Conservation (phyloP, 2,329 filamentous ascomycete species). For the Pseudogymnoascus sp. region DNA sequence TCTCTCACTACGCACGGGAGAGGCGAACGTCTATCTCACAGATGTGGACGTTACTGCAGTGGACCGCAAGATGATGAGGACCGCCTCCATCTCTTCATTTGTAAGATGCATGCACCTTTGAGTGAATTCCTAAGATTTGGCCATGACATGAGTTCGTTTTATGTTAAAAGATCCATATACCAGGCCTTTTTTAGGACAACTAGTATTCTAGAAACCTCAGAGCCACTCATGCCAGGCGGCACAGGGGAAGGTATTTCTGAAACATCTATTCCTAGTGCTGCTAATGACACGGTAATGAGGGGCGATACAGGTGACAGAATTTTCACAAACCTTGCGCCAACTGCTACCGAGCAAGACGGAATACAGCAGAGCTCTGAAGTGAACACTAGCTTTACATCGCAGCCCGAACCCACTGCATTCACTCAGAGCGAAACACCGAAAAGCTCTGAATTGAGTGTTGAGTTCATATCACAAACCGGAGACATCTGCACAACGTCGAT, state of each 20-base stretch:
- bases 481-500: background rate
- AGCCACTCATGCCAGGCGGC: background rate
- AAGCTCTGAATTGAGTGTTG: background rate
- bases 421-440: background rate
- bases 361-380: background rate
- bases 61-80: constrained; percentile 11
- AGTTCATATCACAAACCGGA: background rate
- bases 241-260: background rate
- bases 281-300: background rate
- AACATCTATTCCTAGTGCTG: background rate
- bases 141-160: constrained; percentile 16
- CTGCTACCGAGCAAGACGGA: background rate
- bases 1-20: constrained; percentile 9
- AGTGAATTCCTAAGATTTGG: constrained; percentile 8
- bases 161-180: constrained; percentile 14
- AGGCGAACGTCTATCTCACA: constrained; percentile 11
- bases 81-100: constrained; percentile 13
- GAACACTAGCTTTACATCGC: background rate
- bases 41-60: constrained; percentile 8
- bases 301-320: background rate
- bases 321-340: background rate
- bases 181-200: constrained; percentile 13
- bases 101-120: constrained; percentile 14
- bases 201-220: background rate
- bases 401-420: background rate